Conservation (phyloP, 2,329 filamentous ascomycete genomes). For the Sarocladiaceae sp. region DNA sequence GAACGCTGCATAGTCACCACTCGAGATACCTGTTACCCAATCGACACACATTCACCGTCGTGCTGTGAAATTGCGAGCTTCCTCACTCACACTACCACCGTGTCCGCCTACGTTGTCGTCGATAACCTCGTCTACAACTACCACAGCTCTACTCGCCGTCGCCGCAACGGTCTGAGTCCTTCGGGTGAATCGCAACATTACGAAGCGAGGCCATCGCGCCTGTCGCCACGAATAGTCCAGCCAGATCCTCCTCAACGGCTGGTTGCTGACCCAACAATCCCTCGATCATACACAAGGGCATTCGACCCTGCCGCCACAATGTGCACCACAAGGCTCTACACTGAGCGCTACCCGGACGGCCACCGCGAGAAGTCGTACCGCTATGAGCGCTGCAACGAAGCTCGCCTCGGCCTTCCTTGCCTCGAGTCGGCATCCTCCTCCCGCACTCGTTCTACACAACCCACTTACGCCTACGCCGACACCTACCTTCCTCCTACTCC, state of each 20-base stretch:
- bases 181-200: neutral
- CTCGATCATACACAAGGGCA: neutral
- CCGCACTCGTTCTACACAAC: constrained; percentile 33
- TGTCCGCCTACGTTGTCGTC: constrained; percentile 5
- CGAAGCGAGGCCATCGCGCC: neutral
- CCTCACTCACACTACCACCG: neutral
- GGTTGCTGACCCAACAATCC: neutral
- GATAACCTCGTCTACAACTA: constrained; percentile 1
- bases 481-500: constrained; percentile 38
- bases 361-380: constrained; percentile 28
- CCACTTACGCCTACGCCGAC: constrained; percentile 18
- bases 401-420: constrained; percentile 38
- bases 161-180: neutral
- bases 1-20: no score
- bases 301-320: constrained; percentile 32
- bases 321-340: constrained; percentile 46
- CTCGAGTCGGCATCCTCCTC: constrained; percentile 31
- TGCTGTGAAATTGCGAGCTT: neutral
- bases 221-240: neutral
- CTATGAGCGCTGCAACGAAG: constrained; percentile 32
- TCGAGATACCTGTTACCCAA: no score
- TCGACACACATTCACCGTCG: neutral
- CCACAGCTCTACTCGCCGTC: neutral
- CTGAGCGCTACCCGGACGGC: constrained; percentile 43
- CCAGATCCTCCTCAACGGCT: neutral